phyloP scores from a whole-genome alignment of 129 eudicot species.

The Logfia minima region DNA sequence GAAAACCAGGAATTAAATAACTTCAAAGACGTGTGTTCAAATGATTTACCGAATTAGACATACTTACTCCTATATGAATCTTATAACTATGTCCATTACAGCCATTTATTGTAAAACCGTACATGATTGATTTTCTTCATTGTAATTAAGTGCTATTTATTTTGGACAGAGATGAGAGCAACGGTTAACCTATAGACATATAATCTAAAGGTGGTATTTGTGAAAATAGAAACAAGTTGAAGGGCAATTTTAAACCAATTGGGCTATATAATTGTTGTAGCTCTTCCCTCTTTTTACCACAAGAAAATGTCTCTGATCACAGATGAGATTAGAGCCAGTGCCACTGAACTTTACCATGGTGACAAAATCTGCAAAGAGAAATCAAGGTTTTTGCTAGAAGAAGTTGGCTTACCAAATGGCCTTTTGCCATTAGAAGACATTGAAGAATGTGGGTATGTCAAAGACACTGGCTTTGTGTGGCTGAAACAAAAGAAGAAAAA shows the following conservation, averaged over 20 bases:
- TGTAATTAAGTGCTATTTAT: neutral
- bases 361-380: conserved; percentile 47
- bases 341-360: conserved; percentile 51
- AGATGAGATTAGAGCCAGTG: conserved; percentile 53
- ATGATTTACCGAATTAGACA: too few relatives aligned
- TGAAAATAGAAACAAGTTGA: conserved; percentile 12
- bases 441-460: conserved; percentile 52
- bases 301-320: conserved; percentile 46
- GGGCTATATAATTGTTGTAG: conserved; percentile 11
- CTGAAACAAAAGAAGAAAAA: conserved; percentile 49
- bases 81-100: too few relatives aligned
- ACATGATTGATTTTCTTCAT: neutral
- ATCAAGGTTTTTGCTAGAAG: conserved; percentile 38
- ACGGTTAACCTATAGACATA: neutral
- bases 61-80: too few relatives aligned
- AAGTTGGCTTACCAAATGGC: conserved; percentile 61
- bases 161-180: neutral
- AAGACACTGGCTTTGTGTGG: conserved; percentile 67
- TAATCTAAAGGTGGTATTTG: conserved; percentile 12
- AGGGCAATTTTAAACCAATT: conserved; percentile 10
- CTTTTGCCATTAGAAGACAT: conserved; percentile 51
- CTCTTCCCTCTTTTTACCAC: neutral
- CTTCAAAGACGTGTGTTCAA: too few relatives aligned
- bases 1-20: too few relatives aligned
- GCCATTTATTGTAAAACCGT: neutral